Evolutionary conservation across 352 stramenopile genomes (phyloP), one percentile per base, ranked within the genome.

Genomic region (Pelagophyceae sp.): DNA sequence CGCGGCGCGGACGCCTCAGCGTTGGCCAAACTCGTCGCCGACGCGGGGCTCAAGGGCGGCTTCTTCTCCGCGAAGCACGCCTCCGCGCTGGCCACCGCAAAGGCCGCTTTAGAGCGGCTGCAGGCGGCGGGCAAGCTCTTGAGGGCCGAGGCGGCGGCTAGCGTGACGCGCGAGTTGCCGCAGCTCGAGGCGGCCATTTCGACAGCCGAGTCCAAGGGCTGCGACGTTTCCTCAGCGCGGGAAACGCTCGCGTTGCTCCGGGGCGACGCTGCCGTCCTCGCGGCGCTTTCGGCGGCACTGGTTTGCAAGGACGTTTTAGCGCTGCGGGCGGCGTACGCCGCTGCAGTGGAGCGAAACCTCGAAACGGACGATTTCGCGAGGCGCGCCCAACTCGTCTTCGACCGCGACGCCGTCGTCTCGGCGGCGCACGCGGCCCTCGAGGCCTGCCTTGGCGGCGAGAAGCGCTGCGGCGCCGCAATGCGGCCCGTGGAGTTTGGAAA

Each of bases 171-270:
- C 11, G 45, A 54, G 11, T 54, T 23, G 45, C 11, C 23, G 54
- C 78, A 82, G n/a, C 67, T 83, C 19, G 54, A 82, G 67, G 65
- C 67, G 19, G 80, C 81, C 29, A 85, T 85, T 78, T 74, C 81
- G 60, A 78, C 76, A 67, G 32, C 45, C 54, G 29, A 80, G 33
- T 33, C 65, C 65, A 60, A 71, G 60, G 5, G 23, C 58, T 25
- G 79, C 38, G 60, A 65, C 38, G 35, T 54, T n/a, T n/a, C n/a
- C n/a, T n/a, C n/a, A n/a, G n/a, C n/a, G n/a, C n/a, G n/a, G n/a
- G 32, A 27, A 50, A 37, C 15, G 38, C 29, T 77, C 17, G 40
- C 37, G 45, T 17, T 27, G 17, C 60, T 78, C 5, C 31, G 76
- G 60, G 61, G 11, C 1, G 75, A 78, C 32, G 50, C 33, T 6